Evolutionary conservation across 257 asterid species (phyloP), one percentile per base, ranked within the genome.

Genomic region (Verbena officinalis): DNA sequence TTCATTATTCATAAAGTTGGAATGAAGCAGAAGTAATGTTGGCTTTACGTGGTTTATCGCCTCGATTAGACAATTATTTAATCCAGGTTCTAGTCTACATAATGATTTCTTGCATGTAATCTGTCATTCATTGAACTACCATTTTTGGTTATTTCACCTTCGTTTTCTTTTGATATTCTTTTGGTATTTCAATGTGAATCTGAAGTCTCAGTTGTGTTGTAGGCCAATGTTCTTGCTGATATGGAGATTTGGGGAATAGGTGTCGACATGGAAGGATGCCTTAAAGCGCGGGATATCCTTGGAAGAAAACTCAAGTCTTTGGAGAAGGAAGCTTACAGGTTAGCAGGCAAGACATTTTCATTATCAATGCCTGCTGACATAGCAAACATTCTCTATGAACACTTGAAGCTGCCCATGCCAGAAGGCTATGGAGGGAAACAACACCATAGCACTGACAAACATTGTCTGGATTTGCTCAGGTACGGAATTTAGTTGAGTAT

Each of bases 241-340:
- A 93, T 93, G 97, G 99, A 93, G 90, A 79, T 80, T 39, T 83
- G 84, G 65, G 99, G 99, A 61, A 87, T 93, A 70, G 99, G 99
- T 60, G 96, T 93, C 70, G 97, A 93, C 81, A 86, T 93, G 95
- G 99, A 93, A 72, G 90, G 94, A 65, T 93, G 99, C 78, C 88
- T 90, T 68, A 81, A 59, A 67, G 95, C 95, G 9, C 84, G 96
- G 36, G 77, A 86, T 71, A 70, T 84, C 55, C 79, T 93, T 70
- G 88, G 95, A 71, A 87, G 64, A 73, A 93, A 93, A 75, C 83
- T 93, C 33, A 90, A 82, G 79, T 52, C 65, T 64, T 81, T 93
- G 66, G 96, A 90, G 82, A 87, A 75, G 73, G 87, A 87, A 86
- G 97, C 99, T 75, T 79, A 86, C 79, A 70, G 64, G 65, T 77